Evolutionary conservation across 2,329 filamentous ascomycete genomes (phyloP).

Genomic region (Fusarium newnesense): DNA sequence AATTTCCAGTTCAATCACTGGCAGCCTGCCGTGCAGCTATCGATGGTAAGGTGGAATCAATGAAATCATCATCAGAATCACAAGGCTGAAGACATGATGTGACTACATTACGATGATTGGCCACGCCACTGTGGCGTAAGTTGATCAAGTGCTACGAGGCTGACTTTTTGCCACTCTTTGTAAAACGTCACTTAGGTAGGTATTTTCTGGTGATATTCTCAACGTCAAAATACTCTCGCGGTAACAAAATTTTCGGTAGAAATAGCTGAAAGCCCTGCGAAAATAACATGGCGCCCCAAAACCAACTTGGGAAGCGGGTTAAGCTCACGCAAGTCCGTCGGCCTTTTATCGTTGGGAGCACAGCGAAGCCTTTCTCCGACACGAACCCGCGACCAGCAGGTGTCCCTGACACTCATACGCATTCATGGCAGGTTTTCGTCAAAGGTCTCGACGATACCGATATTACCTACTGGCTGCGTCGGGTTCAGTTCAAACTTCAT

Average conservation of each 20-base stretch:
- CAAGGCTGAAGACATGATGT: conserved; percentile 35
- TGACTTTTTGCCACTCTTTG: conserved; percentile 1
- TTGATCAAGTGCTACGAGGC: conserved; percentile 9
- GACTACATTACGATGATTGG: conserved; percentile 32
- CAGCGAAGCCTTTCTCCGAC: conserved; percentile 82
- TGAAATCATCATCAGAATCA: conserved; percentile 43
- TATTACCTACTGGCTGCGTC: conserved; percentile 94
- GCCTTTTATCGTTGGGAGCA: conserved; percentile 80
- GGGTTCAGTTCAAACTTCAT: conserved; percentile 98
- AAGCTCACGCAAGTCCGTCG: conserved; percentile 73
- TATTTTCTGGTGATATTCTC: not conserved
- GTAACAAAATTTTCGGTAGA: not conserved
- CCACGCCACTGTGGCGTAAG: conserved; percentile 16
- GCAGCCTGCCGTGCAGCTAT: not conserved
- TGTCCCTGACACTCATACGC: conserved; percentile 90
- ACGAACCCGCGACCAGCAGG: conserved; percentile 80
- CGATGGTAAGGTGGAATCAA: conserved; percentile 33
- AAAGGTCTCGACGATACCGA: conserved; percentile 89
- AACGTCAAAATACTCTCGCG: not conserved
- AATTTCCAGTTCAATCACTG: conserved; percentile 1
- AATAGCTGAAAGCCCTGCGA: not conserved
- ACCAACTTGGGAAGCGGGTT: conserved; percentile 69
- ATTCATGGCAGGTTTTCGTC: conserved; percentile 96
- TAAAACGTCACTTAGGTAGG: not conserved
- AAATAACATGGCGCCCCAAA: conserved; percentile 66